A percentile compares a stretch with the other conserved stretches of the same genome.
Conservation (phyloP, 495 filamentous ascomycete species). For the Ramalina peruviana region DNA sequence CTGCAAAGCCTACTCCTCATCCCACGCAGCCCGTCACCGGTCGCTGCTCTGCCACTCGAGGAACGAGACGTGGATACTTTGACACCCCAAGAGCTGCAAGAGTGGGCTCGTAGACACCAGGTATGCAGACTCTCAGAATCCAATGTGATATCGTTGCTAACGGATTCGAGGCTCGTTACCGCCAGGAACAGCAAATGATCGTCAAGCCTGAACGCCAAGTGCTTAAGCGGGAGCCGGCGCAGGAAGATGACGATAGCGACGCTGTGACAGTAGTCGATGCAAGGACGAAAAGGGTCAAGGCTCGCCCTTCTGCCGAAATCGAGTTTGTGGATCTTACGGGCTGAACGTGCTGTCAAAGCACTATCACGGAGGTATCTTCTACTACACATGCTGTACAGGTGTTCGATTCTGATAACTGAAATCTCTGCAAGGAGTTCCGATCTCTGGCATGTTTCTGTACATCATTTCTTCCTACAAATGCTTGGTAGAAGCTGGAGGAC, state of each 20-base stretch:
- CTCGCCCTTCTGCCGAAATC: not conserved
- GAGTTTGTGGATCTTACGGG: conserved; percentile 1
- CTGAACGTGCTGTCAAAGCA: not conserved
- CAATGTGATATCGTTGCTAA: not conserved
- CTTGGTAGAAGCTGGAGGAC: too few species aligned
- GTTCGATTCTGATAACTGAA: not conserved
- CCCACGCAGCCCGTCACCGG: not conserved
- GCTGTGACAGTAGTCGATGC: not conserved
- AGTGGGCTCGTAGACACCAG: not conserved
- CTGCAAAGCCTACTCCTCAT: conserved; percentile 4
- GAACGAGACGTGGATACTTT: conserved; percentile 2
- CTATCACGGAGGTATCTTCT: not conserved
- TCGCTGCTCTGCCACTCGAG: not conserved
- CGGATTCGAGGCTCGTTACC: not conserved
- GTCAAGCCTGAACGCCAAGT: not conserved
- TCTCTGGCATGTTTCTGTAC: too few species aligned
- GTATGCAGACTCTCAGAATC: not conserved
- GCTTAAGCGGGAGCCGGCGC: not conserved
- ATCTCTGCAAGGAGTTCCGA: not conserved
- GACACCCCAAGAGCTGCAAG: not conserved
- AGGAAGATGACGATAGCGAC: not conserved
- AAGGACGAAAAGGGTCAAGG: not conserved
- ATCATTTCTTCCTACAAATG: too few species aligned
- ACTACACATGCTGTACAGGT: not conserved
- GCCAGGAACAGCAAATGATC: not conserved